Evolutionary conservation across 2,329 filamentous ascomycete genomes (phyloP).

Genomic region (Mycocentrospora acerina): DNA sequence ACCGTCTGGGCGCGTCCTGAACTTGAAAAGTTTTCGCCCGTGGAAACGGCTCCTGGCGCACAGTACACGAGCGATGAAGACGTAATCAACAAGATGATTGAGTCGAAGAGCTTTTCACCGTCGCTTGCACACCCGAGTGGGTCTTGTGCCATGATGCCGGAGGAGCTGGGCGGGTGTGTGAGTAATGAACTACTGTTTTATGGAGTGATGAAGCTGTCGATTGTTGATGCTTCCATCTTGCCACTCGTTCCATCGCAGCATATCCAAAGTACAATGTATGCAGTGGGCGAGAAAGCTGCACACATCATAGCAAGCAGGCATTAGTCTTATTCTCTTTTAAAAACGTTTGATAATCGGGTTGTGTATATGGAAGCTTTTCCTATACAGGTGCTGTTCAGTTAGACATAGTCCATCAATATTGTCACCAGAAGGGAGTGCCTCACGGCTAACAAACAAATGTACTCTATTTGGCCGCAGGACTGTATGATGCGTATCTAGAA

Average conservation of each 20-base stretch:
- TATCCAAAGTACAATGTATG: slow-evolving; percentile 38
- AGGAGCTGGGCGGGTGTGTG: slow-evolving; percentile 32
- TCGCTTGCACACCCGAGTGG: slow-evolving; percentile 30
- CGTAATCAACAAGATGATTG: slow-evolving; percentile 21
- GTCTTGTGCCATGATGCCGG: slow-evolving; percentile 38
- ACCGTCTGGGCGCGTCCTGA: slow-evolving; percentile 30
- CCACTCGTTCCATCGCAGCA: slow-evolving; percentile 35
- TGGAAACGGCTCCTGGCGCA: slow-evolving; percentile 28
- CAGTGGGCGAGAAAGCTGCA: slow-evolving; percentile 37
- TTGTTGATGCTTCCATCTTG: slow-evolving; percentile 36
- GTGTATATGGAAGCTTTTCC: too few species aligned
- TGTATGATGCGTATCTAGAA: too few species aligned
- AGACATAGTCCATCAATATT: too few species aligned
- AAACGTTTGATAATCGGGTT: too few species aligned
- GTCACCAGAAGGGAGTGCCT: too few species aligned
- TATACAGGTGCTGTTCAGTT: too few species aligned
- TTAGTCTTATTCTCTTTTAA: neutral
- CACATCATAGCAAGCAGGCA: slow-evolving; percentile 30
- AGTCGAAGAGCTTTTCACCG: slow-evolving; percentile 18
- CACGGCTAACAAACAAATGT: too few species aligned
- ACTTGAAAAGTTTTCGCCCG: slow-evolving; percentile 18
- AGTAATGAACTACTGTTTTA: slow-evolving; percentile 30
- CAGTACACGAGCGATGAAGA: slow-evolving; percentile 31
- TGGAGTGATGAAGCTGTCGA: slow-evolving; percentile 27
- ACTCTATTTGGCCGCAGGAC: too few species aligned